These are phyloP conservation scores for Chaetomidium leptoderma DNA, from an alignment of 495 filamentous ascomycete species.

Conservation along the genomic window DNA sequence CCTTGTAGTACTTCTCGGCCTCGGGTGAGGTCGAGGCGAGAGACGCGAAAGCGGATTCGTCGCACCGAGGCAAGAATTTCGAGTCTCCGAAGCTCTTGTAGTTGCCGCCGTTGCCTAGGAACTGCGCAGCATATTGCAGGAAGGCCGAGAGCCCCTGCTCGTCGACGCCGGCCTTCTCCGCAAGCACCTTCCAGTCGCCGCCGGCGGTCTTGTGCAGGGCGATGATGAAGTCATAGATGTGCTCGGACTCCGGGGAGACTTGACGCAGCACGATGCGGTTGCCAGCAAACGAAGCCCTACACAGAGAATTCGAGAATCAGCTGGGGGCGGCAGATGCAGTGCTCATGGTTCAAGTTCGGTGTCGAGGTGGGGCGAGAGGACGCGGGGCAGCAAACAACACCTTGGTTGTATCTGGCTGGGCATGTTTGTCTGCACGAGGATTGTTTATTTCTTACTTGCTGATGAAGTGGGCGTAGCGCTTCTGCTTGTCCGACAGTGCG, in stretches of 20 bases:
- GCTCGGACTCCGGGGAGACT: slow-evolving; percentile 82
- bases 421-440: not conserved
- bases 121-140: slow-evolving; percentile 81
- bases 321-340: not conserved
- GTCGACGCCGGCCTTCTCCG: slow-evolving; percentile 63
- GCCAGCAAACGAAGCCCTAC: slow-evolving; percentile 77
- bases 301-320: slow-evolving; percentile 9
- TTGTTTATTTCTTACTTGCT: slow-evolving; percentile 56
- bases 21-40: slow-evolving; percentile 61
- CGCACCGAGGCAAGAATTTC: slow-evolving; percentile 84
- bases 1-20: slow-evolving; percentile 61
- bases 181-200: slow-evolving; percentile 75
- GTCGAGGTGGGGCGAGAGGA: not conserved
- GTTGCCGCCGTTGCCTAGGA: slow-evolving; percentile 88
- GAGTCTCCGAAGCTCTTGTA: slow-evolving; percentile 95
- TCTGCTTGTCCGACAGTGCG: slow-evolving; percentile 68
- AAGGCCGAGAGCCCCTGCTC: slow-evolving; percentile 68
- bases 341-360: too few relatives aligned
- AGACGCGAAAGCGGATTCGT: slow-evolving; percentile 60
- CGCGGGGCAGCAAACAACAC: not conserved
- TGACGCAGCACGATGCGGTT: slow-evolving; percentile 83
- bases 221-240: slow-evolving; percentile 88
- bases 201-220: slow-evolving; percentile 64
- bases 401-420: not conserved
- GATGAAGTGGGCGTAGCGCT: slow-evolving; percentile 89